A percentile compares a stretch with the other conserved stretches of the same genome.
These are phyloP conservation scores for Mycena galopus DNA, from an alignment of 768 basidiomycete species.

Conservation along the genomic window DNA sequence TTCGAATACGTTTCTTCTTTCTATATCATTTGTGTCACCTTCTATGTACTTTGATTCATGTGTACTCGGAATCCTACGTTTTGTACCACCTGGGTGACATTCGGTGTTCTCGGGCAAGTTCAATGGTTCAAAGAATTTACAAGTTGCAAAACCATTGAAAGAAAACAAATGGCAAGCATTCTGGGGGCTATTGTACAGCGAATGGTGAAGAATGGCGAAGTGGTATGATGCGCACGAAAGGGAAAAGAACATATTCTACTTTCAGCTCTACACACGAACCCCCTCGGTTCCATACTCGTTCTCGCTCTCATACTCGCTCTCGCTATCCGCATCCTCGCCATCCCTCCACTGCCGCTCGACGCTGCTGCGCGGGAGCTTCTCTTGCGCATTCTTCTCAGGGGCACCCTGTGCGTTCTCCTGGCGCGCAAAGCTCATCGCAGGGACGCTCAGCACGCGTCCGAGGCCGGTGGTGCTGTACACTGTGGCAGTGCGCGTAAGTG, in stretches of 20 bases:
- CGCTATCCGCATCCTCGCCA: not conserved
- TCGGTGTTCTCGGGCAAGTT: too few species aligned
- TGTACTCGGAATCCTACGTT: too few species aligned
- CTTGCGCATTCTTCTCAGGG: not conserved
- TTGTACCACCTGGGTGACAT: too few species aligned
- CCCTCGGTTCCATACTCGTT: not conserved
- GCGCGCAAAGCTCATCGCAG: constrained; percentile 16
- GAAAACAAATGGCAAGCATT: too few species aligned
- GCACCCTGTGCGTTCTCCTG: not conserved
- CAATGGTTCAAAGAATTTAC: too few species aligned
- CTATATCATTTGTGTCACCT: too few species aligned
- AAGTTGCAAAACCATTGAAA: too few species aligned
- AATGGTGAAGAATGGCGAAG: too few species aligned
- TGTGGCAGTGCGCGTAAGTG: not conserved
- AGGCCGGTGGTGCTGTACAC: constrained; percentile 12
- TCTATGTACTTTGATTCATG: too few species aligned
- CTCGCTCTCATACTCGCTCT: constrained; percentile 13
- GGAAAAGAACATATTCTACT: not conserved
- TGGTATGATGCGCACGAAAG: not conserved
- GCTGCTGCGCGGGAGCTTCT: not conserved
- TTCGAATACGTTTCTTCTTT: too few species aligned
- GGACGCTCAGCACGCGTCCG: constrained; percentile 14
- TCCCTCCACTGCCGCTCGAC: constrained; percentile 10
- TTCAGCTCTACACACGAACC: not conserved
- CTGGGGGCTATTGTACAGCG: not conserved